A percentile compares a stretch with the other conserved stretches of the same genome.
Evolutionary conservation across 805 yeast species (phyloP).

Genomic region (Saturnispora gosingensis): DNA sequence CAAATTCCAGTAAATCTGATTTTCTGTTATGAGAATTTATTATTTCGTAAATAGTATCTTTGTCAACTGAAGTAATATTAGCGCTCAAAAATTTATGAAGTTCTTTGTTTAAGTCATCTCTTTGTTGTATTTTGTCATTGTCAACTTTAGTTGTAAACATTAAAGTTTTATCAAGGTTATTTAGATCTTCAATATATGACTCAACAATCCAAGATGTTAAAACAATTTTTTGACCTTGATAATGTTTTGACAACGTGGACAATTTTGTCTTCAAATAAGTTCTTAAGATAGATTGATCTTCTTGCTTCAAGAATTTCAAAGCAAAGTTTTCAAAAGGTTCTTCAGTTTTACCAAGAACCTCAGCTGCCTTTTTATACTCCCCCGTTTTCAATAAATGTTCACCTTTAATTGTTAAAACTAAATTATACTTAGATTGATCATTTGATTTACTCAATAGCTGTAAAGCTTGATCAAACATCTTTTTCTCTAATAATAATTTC

Average conservation of each 20-base stretch:
- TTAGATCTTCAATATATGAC: conserved; percentile 39
- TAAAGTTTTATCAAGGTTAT: conserved; percentile 30
- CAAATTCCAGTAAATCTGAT: conserved; percentile 55
- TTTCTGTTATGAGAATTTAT: conserved; percentile 57
- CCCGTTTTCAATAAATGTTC: conserved; percentile 30
- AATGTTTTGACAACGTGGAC: conserved; percentile 20
- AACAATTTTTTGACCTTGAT: conserved; percentile 39
- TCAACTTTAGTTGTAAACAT: background rate
- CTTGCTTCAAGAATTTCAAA: conserved; percentile 39
- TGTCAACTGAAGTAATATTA: conserved; percentile 46
- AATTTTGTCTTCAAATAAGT: conserved; percentile 39
- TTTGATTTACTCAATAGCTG: conserved; percentile 24
- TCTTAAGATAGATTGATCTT: conserved; percentile 35
- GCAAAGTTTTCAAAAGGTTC: conserved; percentile 66
- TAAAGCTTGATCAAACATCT: conserved; percentile 60
- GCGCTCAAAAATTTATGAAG: conserved; percentile 42
- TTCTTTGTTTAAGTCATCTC: conserved; percentile 18
- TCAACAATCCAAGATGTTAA: conserved; percentile 63
- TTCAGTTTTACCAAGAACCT: conserved; percentile 50
- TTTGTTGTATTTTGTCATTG: background rate
- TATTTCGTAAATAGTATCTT: conserved; percentile 61
- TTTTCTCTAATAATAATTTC: conserved; percentile 46
- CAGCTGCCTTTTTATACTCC: conserved; percentile 36
- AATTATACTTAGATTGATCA: conserved; percentile 34
- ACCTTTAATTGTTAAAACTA: conserved; percentile 48